phyloP scores from a whole-genome alignment of 2,329 filamentous ascomycete species.

The Thelonectria discophora region DNA sequence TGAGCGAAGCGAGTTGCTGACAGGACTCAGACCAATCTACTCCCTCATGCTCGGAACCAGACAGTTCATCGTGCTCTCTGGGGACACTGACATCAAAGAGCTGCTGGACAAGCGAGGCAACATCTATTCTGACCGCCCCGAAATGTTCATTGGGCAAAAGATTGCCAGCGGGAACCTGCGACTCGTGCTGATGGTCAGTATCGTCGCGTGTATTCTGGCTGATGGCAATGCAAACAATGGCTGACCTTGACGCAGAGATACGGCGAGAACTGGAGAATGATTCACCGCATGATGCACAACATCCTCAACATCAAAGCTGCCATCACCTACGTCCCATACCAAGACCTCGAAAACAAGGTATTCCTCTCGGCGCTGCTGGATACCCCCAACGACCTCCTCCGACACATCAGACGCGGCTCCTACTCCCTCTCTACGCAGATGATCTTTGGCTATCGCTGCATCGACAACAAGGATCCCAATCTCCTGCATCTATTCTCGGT shows the following conservation, averaged over 20 bases:
- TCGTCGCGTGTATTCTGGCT: too few species aligned
- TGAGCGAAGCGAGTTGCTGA: neutral
- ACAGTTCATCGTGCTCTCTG: constrained; percentile 13
- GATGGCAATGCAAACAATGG: too few species aligned
- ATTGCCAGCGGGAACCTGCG: constrained; percentile 16
- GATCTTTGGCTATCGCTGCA: constrained; percentile 58
- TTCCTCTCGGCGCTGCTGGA: constrained; percentile 50
- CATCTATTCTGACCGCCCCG: constrained; percentile 14
- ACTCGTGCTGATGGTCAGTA: constrained; percentile 16
- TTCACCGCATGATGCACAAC: constrained; percentile 48
- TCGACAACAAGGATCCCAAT: constrained; percentile 52
- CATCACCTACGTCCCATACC: constrained; percentile 50
- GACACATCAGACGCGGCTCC: constrained; percentile 58
- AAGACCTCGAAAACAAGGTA: constrained; percentile 55
- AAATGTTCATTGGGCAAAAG: constrained; percentile 21
- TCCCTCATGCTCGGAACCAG: constrained; percentile 19
- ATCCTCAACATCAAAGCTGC: constrained; percentile 51
- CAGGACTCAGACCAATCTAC: constrained; percentile 4
- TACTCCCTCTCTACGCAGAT: constrained; percentile 60
- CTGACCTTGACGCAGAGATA: constrained; percentile 1
- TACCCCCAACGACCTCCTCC: constrained; percentile 52
- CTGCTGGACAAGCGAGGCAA: constrained; percentile 8
- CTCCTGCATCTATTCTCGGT: constrained; percentile 53
- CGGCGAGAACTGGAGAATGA: constrained; percentile 21
- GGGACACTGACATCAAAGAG: constrained; percentile 4